Evolutionary conservation across 140 eudicot species (phyloP).

Genomic region (Cichorium intybus): DNA sequence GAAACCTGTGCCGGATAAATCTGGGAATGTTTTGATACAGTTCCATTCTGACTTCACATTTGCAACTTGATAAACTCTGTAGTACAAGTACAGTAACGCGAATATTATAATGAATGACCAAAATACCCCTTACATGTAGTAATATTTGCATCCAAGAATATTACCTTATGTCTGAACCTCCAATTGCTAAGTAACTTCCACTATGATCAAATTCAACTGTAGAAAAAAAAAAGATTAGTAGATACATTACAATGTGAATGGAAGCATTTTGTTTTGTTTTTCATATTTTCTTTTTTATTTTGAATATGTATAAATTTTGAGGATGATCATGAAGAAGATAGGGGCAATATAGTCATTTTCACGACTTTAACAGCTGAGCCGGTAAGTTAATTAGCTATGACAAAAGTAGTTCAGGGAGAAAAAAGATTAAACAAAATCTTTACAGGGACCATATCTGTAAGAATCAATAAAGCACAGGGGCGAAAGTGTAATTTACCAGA

Average conservation of each 20-base stretch:
- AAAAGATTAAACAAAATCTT: no score
- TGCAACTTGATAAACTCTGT: constrained; percentile 95
- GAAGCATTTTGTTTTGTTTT: no score
- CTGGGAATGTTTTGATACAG: constrained; percentile 81
- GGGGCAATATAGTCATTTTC: background rate
- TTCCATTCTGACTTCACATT: constrained; percentile 95
- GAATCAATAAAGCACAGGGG: no score
- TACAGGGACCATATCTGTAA: no score
- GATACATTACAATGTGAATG: background rate
- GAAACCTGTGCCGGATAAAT: constrained; percentile 96
- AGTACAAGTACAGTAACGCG: background rate
- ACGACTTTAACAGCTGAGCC: no score
- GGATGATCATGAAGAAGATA: no score
- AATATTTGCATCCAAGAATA: background rate
- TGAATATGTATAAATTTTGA: no score
- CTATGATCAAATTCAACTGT: constrained; percentile 98
- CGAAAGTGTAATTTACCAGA: constrained; percentile 46
- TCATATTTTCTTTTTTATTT: no score
- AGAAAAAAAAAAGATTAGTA: constrained; percentile 16
- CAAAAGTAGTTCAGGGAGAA: no score
- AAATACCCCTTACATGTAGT: background rate
- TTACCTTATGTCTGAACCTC: constrained; percentile 91
- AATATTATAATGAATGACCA: background rate
- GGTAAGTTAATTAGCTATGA: no score
- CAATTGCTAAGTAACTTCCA: constrained; percentile 90